Evolutionary conservation across 345 rosid species (phyloP).

Genomic region (Carallia brachiata): DNA sequence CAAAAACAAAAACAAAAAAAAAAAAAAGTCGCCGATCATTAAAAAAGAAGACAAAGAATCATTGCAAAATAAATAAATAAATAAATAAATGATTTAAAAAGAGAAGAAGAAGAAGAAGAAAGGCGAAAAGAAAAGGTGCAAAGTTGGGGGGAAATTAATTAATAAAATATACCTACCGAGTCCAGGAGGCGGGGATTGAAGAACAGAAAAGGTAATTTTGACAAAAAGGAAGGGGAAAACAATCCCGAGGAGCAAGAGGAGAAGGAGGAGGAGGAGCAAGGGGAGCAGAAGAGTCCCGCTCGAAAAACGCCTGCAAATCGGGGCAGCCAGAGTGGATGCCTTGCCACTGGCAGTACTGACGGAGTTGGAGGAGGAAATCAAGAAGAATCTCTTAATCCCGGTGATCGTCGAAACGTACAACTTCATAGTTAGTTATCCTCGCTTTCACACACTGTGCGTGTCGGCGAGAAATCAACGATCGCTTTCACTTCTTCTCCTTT

Average conservation of each 20-base stretch:
- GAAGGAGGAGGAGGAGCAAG: conserved; percentile 22
- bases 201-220: conserved; percentile 64
- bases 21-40: too few species aligned
- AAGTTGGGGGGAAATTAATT: background rate
- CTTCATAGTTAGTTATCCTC: conserved; percentile 44
- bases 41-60: background rate
- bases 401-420: conserved; percentile 55
- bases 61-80: background rate
- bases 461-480: too few species aligned
- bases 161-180: conserved; percentile 32
- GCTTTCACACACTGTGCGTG: conserved; percentile 9
- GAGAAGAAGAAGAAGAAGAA: background rate
- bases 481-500: conserved; percentile 16
- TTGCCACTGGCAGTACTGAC: conserved; percentile 20
- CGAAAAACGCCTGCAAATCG: conserved; percentile 42
- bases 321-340: conserved; percentile 38
- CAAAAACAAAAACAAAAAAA: background rate
- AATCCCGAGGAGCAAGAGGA: conserved; percentile 40
- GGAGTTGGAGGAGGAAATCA: conserved; percentile 41
- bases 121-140: background rate
- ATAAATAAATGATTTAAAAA: background rate
- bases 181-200: conserved; percentile 68
- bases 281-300: conserved; percentile 53
- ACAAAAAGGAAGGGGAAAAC: conserved; percentile 63
- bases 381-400: conserved; percentile 62